Conservation (phyloP, 148 eudicot genomes). For the Rhododendron kiyosumense region DNA sequence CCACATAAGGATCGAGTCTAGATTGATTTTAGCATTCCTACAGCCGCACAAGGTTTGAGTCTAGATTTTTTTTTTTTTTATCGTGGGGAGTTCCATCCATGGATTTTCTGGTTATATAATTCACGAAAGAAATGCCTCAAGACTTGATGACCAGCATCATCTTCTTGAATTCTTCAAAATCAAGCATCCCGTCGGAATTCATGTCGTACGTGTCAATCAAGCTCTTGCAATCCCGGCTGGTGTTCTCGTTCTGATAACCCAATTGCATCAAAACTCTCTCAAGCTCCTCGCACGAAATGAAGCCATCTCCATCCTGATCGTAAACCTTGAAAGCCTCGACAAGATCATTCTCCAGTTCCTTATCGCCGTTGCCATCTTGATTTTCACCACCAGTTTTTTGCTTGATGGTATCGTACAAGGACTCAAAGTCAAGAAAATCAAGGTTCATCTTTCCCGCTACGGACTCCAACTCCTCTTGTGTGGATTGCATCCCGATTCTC, state of each 20-base stretch:
- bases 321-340: constrained; percentile 31
- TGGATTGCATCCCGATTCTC: constrained; percentile 16
- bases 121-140: neutral
- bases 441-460: constrained; percentile 36
- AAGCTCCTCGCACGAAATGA: constrained; percentile 58
- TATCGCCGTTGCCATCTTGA: neutral
- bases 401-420: constrained; percentile 28
- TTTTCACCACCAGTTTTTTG: neutral
- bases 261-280: constrained; percentile 39
- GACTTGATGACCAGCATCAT: constrained; percentile 41
- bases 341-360: constrained; percentile 26
- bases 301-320: constrained; percentile 48
- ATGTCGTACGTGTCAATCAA: constrained; percentile 47
- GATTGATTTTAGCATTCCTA: neutral
- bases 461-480: constrained; percentile 25
- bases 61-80: neutral
- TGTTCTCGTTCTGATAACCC: constrained; percentile 39
- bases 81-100: neutral
- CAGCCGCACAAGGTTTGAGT: too few relatives aligned
- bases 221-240: constrained; percentile 32
- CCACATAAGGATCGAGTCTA: neutral
- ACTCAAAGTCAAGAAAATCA: constrained; percentile 28
- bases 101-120: neutral
- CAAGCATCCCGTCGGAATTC: constrained; percentile 62
- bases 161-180: constrained; percentile 64